phyloP scores from a whole-genome alignment of 441 rosid genomes.

The Breynia disticha region DNA sequence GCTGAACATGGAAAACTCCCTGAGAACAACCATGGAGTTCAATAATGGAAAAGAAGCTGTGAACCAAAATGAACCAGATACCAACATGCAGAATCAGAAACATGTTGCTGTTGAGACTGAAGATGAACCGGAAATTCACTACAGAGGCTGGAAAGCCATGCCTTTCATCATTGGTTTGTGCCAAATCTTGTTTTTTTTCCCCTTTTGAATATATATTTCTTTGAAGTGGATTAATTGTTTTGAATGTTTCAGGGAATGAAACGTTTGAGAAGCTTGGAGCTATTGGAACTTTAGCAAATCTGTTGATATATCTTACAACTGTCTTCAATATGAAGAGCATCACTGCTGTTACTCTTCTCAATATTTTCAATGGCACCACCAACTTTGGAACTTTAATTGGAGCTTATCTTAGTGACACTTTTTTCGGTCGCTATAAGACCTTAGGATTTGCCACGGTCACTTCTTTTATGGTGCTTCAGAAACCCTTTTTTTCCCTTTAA shows the following conservation, averaged over 20 bases:
- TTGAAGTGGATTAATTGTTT: neutral
- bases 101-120: neutral
- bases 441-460: conserved; percentile 29
- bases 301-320: conserved; percentile 37
- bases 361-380: conserved; percentile 36
- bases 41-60: neutral
- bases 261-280: conserved; percentile 58
- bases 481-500: neutral
- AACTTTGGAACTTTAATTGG: conserved; percentile 39
- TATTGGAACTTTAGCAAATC: conserved; percentile 39
- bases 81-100: conserved; percentile 5
- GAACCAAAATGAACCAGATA: neutral
- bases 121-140: conserved; percentile 14
- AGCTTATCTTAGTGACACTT: conserved; percentile 40
- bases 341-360: conserved; percentile 35
- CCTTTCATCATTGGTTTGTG: conserved; percentile 35
- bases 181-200: neutral
- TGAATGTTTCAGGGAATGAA: conserved; percentile 31
- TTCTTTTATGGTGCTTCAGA: conserved; percentile 30
- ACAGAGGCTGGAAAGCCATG: conserved; percentile 49
- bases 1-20: too few relatives aligned
- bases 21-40: neutral
- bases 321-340: conserved; percentile 40
- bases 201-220: neutral
- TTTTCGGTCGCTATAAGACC: conserved; percentile 41